Evolutionary conservation across 2,329 filamentous ascomycete genomes (phyloP).

Genomic region (Ophiognomonia clavigignenti-juglandacearum): DNA sequence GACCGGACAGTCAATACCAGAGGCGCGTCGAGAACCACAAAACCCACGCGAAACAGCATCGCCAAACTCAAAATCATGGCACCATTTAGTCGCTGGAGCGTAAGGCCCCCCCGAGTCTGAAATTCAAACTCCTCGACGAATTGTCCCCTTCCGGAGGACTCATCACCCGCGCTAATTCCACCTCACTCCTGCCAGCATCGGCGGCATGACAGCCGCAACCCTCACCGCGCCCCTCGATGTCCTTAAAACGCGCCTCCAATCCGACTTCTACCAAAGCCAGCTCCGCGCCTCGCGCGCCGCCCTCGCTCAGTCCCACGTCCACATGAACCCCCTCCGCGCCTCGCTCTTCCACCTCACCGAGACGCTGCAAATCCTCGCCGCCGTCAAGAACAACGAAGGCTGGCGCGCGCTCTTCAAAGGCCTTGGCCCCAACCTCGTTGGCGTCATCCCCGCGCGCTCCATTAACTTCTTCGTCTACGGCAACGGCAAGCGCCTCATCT

Average conservation of each 20-base stretch:
- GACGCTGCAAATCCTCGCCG: conserved; percentile 77
- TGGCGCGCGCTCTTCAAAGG: conserved; percentile 89
- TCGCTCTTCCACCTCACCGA: conserved; percentile 73
- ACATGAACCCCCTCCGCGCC: conserved; percentile 61
- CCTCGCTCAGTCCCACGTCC: conserved; percentile 38
- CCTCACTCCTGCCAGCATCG: conserved; percentile 49
- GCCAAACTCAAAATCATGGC: conserved; percentile 73
- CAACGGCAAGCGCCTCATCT: conserved; percentile 81
- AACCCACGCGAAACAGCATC: conserved; percentile 31
- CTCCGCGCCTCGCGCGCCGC: conserved; percentile 64
- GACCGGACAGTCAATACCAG: conserved; percentile 49
- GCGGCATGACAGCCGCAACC: conserved; percentile 87
- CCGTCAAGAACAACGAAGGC: conserved; percentile 77
- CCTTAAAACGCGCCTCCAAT: conserved; percentile 87
- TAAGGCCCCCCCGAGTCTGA: conserved; percentile 41
- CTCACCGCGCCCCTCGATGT: conserved; percentile 93
- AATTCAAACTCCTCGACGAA: background rate
- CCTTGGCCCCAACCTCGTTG: conserved; percentile 81
- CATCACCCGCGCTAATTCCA: conserved; percentile 16
- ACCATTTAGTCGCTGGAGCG: conserved; percentile 89
- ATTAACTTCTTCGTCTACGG: conserved; percentile 96
- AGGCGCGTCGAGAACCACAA: conserved; percentile 22
- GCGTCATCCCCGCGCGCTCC: conserved; percentile 81
- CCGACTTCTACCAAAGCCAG: conserved; percentile 88
- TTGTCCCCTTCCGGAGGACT: background rate